A percentile compares a stretch with the other conserved stretches of the same genome.
Evolutionary conservation across 176 grass and related monocot genomes (phyloP).

Genomic region (Zea mays): Zm-B73-REFERENCE-NAM-5.0 NC_050105.1:145108501-145109000

Average conservation of each 20-base stretch:
- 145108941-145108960: conserved; percentile 81
- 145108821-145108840: conserved; percentile 96
- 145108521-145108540: conserved; percentile 29
- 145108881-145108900: conserved; percentile 84
- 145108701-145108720: conserved; percentile 69
- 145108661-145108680: conserved; percentile 70
- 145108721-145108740: conserved; percentile 84
- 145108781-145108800: conserved; percentile 86
- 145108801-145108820: conserved; percentile 90
- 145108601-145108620: not conserved
- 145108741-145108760: conserved; percentile 90
- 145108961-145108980: not conserved
- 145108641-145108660: conserved; percentile 88
- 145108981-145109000: no score
- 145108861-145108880: conserved; percentile 72
- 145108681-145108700: conserved; percentile 71
- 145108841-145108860: conserved; percentile 84
- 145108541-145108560: conserved; percentile 25
- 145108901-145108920: conserved; percentile 85
- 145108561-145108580: conserved; percentile 59
- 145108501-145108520: conserved; percentile 51
- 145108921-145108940: conserved; percentile 92
- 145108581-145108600: conserved; percentile 9
- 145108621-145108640: conserved; percentile 33
- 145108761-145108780: conserved; percentile 86